Percentiles rank a stretch among this genome's conserved stretches.
These are phyloP conservation scores for Gymnopilus junonius DNA, from an alignment of 768 basidiomycete species.

Conservation along the genomic window DNA sequence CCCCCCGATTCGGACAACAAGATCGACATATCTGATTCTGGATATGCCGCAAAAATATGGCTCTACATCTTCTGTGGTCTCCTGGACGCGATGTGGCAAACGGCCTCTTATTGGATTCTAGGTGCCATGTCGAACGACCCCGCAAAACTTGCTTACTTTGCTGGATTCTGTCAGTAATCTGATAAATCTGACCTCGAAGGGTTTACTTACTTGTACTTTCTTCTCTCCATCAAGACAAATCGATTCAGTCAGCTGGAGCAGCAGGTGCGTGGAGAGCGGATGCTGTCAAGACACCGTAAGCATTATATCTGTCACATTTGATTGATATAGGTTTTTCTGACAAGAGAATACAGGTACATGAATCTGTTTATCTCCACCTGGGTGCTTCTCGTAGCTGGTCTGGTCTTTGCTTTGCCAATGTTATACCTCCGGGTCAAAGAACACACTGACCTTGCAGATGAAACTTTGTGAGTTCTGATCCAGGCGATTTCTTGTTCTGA, in stretches of 20 bases:
- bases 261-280: slow-evolving; percentile 77
- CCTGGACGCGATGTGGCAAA: slow-evolving; percentile 87
- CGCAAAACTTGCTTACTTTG: slow-evolving; percentile 76
- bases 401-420: slow-evolving; percentile 75
- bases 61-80: slow-evolving; percentile 77
- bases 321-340: not conserved
- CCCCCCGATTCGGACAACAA: slow-evolving; percentile 38
- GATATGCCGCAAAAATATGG: slow-evolving; percentile 59
- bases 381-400: slow-evolving; percentile 65
- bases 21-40: slow-evolving; percentile 62
- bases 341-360: slow-evolving; percentile 53
- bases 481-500: not conserved
- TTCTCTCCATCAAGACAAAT: slow-evolving; percentile 40
- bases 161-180: slow-evolving; percentile 75
- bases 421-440: slow-evolving; percentile 72
- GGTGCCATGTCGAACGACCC: slow-evolving; percentile 88
- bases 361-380: slow-evolving; percentile 77
- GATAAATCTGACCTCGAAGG: not conserved
- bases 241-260: slow-evolving; percentile 76
- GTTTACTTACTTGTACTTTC: not conserved
- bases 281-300: slow-evolving; percentile 63
- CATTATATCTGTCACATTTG: slow-evolving; percentile 10
- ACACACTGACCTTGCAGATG: slow-evolving; percentile 55
- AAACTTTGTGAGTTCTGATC: slow-evolving; percentile 48
- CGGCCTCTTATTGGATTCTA: slow-evolving; percentile 80